These are phyloP conservation scores for Darksidea phi DNA, from an alignment of 495 filamentous ascomycete species.

Conservation along the genomic window DNA sequence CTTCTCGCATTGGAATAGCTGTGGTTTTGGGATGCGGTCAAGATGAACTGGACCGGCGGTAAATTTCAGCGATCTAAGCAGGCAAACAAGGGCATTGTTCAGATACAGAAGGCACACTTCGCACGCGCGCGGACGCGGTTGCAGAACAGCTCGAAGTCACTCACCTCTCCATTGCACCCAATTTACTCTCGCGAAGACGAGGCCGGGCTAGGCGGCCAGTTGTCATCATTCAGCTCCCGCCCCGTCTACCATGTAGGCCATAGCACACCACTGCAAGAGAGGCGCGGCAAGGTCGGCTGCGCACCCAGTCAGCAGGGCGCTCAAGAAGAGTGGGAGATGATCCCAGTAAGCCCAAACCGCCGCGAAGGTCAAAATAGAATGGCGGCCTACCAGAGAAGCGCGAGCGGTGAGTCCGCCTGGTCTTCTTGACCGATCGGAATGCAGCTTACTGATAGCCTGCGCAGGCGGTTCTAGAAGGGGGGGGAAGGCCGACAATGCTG, in stretches of 20 bases:
- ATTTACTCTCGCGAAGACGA: constrained; percentile 17
- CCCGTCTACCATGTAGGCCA: constrained; percentile 20
- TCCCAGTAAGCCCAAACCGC: background rate
- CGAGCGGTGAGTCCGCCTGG: background rate
- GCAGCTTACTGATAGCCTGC: background rate
- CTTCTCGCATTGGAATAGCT: background rate
- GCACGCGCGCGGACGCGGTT: constrained; percentile 24
- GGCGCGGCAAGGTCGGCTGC: background rate
- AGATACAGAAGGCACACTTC: constrained; percentile 36
- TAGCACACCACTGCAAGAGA: constrained; percentile 2
- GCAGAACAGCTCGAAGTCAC: constrained; percentile 16
- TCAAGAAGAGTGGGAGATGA: background rate
- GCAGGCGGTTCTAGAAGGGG: constrained; percentile 11
- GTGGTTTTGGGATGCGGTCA: background rate
- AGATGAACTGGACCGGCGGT: constrained; percentile 40
- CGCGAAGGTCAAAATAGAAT: background rate
- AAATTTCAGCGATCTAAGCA: constrained; percentile 30
- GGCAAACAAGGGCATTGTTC: constrained; percentile 13
- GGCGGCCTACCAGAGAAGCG: background rate
- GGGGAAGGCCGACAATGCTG: background rate
- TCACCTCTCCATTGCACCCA: constrained; percentile 16
- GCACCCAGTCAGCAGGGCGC: background rate
- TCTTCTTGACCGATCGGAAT: background rate
- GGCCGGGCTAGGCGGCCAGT: constrained; percentile 2
- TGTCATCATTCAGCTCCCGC: constrained; percentile 11